Evolutionary conservation across 2,329 filamentous ascomycete species (phyloP).

Genomic region (Fusarium verrucosum): DNA sequence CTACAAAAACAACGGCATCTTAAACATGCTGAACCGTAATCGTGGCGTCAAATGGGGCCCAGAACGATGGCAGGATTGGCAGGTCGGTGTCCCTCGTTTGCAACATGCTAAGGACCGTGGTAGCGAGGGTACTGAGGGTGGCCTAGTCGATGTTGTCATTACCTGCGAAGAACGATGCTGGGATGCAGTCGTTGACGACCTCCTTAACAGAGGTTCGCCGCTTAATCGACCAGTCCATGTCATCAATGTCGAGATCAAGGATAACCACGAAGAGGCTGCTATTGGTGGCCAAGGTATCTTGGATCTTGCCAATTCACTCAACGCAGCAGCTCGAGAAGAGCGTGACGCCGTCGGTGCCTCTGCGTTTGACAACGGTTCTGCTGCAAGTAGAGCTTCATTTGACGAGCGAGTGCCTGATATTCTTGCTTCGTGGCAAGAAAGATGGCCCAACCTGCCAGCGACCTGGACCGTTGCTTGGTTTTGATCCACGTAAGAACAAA

Average conservation of each 20-base stretch:
- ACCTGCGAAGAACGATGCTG: conserved; percentile 98
- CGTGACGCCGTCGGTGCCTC: conserved; percentile 69
- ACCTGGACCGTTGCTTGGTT: conserved; percentile 98
- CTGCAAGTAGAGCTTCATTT: conserved; percentile 76
- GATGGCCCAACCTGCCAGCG: conserved; percentile 89
- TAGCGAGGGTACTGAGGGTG: conserved; percentile 82
- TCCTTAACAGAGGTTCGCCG: conserved; percentile 84
- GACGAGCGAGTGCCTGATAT: conserved; percentile 95
- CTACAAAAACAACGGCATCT: conserved; percentile 89
- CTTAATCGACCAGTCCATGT: conserved; percentile 95
- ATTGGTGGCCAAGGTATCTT: conserved; percentile 91
- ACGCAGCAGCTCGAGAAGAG: conserved; percentile 81
- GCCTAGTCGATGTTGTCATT: conserved; percentile 91
- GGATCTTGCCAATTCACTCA: conserved; percentile 86
- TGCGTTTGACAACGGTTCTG: conserved; percentile 75
- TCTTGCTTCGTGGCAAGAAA: conserved; percentile 90
- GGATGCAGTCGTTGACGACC: conserved; percentile 95
- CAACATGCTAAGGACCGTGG: conserved; percentile 81
- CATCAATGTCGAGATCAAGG: conserved; percentile 97
- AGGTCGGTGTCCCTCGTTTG: conserved; percentile 82
- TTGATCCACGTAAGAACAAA: conserved; percentile 52
- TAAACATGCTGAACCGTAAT: conserved; percentile 96
- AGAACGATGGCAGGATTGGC: conserved; percentile 98
- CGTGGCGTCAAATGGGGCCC: conserved; percentile 92
- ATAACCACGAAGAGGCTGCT: conserved; percentile 96